These are phyloP conservation scores for Albatrellus sp. DNA, from an alignment of 1,284 basidiomycete genomes.

Conservation along the genomic window DNA sequence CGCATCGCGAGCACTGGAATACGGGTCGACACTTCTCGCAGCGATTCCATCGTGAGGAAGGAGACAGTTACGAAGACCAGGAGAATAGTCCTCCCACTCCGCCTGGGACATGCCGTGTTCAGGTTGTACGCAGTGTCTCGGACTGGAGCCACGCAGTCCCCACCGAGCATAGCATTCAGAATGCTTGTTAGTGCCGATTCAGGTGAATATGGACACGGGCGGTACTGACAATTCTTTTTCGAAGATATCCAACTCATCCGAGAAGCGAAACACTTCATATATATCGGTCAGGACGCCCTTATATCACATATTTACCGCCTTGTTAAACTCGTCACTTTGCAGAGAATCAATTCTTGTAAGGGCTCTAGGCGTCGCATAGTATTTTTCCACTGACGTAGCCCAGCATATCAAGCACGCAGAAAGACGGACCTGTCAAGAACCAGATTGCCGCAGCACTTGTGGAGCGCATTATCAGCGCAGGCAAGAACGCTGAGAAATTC, in stretches of 20 bases:
- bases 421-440: constrained; percentile 66
- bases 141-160: constrained; percentile 91
- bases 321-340: constrained; percentile 1
- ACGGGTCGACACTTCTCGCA: constrained; percentile 49
- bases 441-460: constrained; percentile 74
- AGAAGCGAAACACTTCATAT: constrained; percentile 80
- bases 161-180: constrained; percentile 76
- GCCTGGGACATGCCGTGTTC: constrained; percentile 49
- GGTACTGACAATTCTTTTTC: not conserved
- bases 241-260: constrained; percentile 73
- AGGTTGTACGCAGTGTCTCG: constrained; percentile 73
- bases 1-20: constrained; percentile 54
- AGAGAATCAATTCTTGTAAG: constrained; percentile 94
- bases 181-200: constrained; percentile 52
- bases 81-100: constrained; percentile 25
- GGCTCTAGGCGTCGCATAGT: constrained; percentile 8
- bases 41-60: constrained; percentile 29
- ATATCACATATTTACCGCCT: not conserved
- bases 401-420: constrained; percentile 67
- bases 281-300: constrained; percentile 51
- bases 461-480: constrained; percentile 72
- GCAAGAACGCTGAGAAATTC: constrained; percentile 60
- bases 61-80: constrained; percentile 22
- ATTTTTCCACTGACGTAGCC: not conserved
- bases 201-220: not conserved